Percentiles rank a stretch among this genome's conserved stretches.
Conservation (phyloP, 176 grass and related monocot species). For the Themeda triandra region DNA sequence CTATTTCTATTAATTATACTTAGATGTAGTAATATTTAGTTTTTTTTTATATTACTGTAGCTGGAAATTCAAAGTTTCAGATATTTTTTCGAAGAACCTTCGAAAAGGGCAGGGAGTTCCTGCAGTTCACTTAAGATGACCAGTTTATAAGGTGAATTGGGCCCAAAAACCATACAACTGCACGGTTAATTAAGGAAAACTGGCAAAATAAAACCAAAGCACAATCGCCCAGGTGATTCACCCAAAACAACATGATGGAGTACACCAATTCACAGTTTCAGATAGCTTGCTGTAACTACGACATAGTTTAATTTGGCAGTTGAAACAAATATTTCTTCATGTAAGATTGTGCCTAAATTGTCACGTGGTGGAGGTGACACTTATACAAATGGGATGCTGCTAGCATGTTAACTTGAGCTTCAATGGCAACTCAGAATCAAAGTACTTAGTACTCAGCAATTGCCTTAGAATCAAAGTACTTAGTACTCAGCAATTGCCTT, state of each 20-base stretch:
- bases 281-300: not conserved
- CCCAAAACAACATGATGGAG: not conserved
- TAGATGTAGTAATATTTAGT: not conserved
- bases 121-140: not conserved
- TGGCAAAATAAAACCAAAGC: not conserved
- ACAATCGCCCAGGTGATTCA: not conserved
- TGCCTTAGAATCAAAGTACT: not conserved
- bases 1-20: not conserved
- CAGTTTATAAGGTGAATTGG: not conserved
- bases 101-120: not conserved
- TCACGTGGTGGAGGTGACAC: not conserved
- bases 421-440: not conserved
- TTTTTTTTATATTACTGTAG: not conserved
- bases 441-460: not conserved
- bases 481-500: not conserved
- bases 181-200: not conserved
- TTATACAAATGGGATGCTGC: not conserved
- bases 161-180: not conserved
- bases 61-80: not conserved
- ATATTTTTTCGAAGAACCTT: not conserved
- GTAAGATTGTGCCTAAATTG: not conserved
- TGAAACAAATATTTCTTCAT: not conserved
- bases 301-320: not conserved
- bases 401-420: not conserved
- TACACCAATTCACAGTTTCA: not conserved